phyloP scores from a whole-genome alignment of 208 protist genomes.

The Leptomonas seymouri region DNA sequence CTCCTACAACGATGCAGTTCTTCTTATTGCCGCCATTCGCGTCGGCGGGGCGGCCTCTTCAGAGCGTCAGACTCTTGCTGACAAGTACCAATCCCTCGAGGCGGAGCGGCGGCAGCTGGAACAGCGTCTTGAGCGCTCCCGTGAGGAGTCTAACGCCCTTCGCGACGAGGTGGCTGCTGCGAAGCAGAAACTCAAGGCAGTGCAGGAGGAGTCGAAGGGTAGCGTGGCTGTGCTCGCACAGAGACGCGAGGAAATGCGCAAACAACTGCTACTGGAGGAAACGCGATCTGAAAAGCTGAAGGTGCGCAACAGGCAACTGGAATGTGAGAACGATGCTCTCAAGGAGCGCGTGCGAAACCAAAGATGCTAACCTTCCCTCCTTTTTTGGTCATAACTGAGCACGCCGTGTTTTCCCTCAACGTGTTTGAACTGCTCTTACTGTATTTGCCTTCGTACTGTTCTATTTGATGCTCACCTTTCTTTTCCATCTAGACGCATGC shows the following conservation, averaged over 20 bases:
- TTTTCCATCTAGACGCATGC: too few species aligned
- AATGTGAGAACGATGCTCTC: conserved; percentile 64
- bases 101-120: conserved; percentile 57
- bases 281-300: conserved; percentile 69
- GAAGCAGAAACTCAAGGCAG: conserved; percentile 46
- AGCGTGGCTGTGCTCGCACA: conserved; percentile 59
- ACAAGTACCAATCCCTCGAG: conserved; percentile 50
- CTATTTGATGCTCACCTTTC: neutral
- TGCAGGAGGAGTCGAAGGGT: conserved; percentile 48
- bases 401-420: neutral
- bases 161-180: conserved; percentile 53
- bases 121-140: conserved; percentile 38
- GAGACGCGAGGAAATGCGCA: conserved; percentile 69
- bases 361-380: conserved; percentile 9
- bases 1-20: conserved; percentile 53
- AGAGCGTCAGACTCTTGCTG: conserved; percentile 42
- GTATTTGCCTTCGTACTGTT: too few species aligned
- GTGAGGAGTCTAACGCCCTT: conserved; percentile 52
- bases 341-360: conserved; percentile 34
- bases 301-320: conserved; percentile 63
- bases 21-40: conserved; percentile 70
- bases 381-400: neutral
- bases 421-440: too few species aligned
- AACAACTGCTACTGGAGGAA: conserved; percentile 84
- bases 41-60: conserved; percentile 30